Evolutionary conservation across 805 yeast genomes (phyloP).

Genomic region (Saccharomycopsis olivae): DNA sequence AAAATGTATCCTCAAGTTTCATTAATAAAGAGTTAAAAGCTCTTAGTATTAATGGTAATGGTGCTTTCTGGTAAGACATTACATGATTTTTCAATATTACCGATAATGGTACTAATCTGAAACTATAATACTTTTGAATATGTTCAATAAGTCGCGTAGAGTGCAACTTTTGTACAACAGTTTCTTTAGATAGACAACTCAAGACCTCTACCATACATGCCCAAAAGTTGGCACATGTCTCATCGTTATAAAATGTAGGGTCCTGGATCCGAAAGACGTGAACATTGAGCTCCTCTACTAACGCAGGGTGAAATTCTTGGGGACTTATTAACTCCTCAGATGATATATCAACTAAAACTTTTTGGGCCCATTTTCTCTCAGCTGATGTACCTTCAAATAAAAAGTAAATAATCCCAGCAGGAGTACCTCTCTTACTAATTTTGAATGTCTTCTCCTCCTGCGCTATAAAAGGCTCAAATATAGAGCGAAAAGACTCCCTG

Average conservation of each 20-base stretch:
- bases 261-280: conserved; percentile 46
- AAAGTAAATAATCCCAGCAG: conserved; percentile 45
- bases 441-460: conserved; percentile 7
- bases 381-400: conserved; percentile 41
- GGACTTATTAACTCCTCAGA: conserved; percentile 13
- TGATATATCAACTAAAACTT: conserved; percentile 22
- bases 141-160: conserved; percentile 22
- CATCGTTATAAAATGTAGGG: conserved; percentile 35
- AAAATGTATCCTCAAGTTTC: conserved; percentile 36
- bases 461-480: conserved; percentile 22
- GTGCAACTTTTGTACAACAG: conserved; percentile 24
- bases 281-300: conserved; percentile 44
- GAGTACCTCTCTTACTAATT: conserved; percentile 19
- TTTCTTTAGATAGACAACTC: conserved; percentile 25
- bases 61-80: conserved; percentile 33
- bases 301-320: conserved; percentile 26
- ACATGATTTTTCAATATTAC: conserved; percentile 40
- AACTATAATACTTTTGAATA: conserved; percentile 19
- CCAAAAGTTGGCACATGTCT: conserved; percentile 39
- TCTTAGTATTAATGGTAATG: conserved; percentile 44
- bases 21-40: conserved; percentile 36
- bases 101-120: conserved; percentile 28
- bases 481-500: conserved; percentile 28
- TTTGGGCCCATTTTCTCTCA: conserved; percentile 40
- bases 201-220: conserved; percentile 28